Evolutionary conservation across 2,329 filamentous ascomycete genomes (phyloP).

Genomic region (Arachnopeziza araneosa): DNA sequence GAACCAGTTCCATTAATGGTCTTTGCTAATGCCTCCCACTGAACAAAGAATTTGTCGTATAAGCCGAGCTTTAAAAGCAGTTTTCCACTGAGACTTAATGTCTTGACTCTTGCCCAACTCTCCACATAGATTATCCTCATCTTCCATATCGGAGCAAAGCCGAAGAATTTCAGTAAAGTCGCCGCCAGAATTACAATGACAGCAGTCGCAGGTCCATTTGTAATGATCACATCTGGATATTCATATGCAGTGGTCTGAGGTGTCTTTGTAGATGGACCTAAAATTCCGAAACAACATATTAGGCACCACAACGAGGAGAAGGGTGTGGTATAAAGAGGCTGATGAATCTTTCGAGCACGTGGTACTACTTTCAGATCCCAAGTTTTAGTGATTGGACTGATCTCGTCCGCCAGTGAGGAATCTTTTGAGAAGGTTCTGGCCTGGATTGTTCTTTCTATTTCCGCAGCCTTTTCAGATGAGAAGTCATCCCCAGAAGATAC

Average conservation of each 20-base stretch:
- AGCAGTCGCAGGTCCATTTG: constrained; percentile 84
- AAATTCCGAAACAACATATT: constrained; percentile 51
- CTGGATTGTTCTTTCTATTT: constrained; percentile 51
- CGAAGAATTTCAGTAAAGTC: constrained; percentile 43
- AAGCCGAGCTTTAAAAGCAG: constrained; percentile 59
- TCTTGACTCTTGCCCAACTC: constrained; percentile 81
- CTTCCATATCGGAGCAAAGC: constrained; percentile 47
- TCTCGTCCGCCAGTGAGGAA: constrained; percentile 10
- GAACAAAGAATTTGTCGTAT: constrained; percentile 75
- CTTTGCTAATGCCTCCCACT: constrained; percentile 54
- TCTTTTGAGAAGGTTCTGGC: constrained; percentile 13
- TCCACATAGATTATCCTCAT: constrained; percentile 83
- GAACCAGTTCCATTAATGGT: constrained; percentile 20
- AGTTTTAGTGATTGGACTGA: constrained; percentile 17
- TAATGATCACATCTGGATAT: constrained; percentile 72
- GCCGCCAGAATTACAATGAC: constrained; percentile 65
- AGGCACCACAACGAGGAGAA: constrained; percentile 62
- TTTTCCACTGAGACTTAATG: constrained; percentile 77
- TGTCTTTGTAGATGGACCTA: constrained; percentile 35
- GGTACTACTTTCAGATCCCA: constrained; percentile 57
- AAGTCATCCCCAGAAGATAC: constrained; percentile 71
- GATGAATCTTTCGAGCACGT: constrained; percentile 76
- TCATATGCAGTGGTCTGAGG: constrained; percentile 29
- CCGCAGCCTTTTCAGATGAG: constrained; percentile 56
- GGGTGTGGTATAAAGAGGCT: constrained; percentile 69